Base-by-base conservation (phyloP, 1,139 yeast genomes). In the Barnettozyma hawaiiensis region DNA sequence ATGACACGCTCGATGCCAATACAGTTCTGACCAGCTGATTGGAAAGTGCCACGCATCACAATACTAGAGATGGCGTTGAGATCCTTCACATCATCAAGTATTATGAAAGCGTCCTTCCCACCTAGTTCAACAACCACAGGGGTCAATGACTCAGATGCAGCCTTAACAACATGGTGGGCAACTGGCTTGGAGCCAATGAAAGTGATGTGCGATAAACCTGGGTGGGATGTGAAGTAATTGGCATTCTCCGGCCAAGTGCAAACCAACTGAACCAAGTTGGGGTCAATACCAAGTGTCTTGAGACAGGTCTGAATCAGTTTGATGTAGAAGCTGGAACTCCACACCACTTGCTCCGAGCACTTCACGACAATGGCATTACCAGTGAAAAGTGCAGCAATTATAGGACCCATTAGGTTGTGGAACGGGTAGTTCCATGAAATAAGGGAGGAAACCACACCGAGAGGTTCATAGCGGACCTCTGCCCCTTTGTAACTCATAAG, bases 341-440 rank as follows among this genome's bases (percentile, higher is more conserved):
- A 92, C 31, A 86, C 84, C 3, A 92, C 97, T 56, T 87, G 86
- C 62, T 92, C 98, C 5, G 96, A 85, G 64, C 98, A 90, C 62
- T 92, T 92, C 41, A 92, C 81, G 6, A 92, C 80, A 42, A 89
- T 81, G 11, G 92, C 90, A 61, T 92, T 90, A 7, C 98, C 98
- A 5, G 96, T 78, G 60, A 89, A 86, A 22, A 92, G 64, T 1
- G 94, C 77, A 2, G 97, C 95, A 47, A 90, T 80, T 1, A 90
- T 70, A 2, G 98, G 98, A 2, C 97, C 97, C 75, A 92, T 69
- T 42, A 90, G 67, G 62, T 92, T 92, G 61, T 92, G 97, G 63
- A 83, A 82, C 1, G 98, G 97, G 59, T 92, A 92, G 59, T 92
- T 92, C 98, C 98, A 92, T 5, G 96, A 86, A 2, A 92, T 87